Evolutionary conservation across 306 rosid genomes (phyloP), one percentile per base, ranked within the genome.

Genomic region (Glycine latifolia): DNA sequence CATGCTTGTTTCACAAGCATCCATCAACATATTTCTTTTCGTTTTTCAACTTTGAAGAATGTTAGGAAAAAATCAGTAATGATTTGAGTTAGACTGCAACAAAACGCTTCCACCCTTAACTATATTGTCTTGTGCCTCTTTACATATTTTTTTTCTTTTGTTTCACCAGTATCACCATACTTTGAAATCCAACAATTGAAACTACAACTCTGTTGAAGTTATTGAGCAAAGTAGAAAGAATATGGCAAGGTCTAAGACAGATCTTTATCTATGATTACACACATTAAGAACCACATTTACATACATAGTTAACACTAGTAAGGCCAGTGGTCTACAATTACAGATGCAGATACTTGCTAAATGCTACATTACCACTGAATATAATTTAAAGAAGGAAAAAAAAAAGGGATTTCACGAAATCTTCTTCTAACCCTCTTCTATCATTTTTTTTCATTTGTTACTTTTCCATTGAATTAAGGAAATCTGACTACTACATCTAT

Each of bases 361-460:
- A 26, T 26, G 31, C 31, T 26, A 26, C 31, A 26, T 26, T 26
- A 26, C 31, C 31, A 26, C 31, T 26, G 31, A 26, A 26, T 26
- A 26, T 26, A 26, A 26, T 26, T 26, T 9, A 61, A 61, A 61
- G 3, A 31, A 5, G 20, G 20, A n/a, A n/a, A 26, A 26, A 26
- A 59, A 16, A 59, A 20, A 59, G 20, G 37, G 14, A 69, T 59
- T 46, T 62, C 48, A 68, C 35, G 20, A 58, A 50, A 7, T 80
- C 13, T 44, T 50, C 47, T 61, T 17, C 58, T 8, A 26, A 37
- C 68, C 62, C 65, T 62, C 31, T 16, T 17, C 2, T 26, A 26
- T 26, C 31, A 15, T 12, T 50, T 61, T 26, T 62, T 63, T n/a
- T 16, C 73, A 48, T 62, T 63, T 77, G 16, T 63, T 75, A 49